Evolutionary conservation across 2,329 filamentous ascomycete species (phyloP).

Genomic region (Diplodia intermedia): DNA sequence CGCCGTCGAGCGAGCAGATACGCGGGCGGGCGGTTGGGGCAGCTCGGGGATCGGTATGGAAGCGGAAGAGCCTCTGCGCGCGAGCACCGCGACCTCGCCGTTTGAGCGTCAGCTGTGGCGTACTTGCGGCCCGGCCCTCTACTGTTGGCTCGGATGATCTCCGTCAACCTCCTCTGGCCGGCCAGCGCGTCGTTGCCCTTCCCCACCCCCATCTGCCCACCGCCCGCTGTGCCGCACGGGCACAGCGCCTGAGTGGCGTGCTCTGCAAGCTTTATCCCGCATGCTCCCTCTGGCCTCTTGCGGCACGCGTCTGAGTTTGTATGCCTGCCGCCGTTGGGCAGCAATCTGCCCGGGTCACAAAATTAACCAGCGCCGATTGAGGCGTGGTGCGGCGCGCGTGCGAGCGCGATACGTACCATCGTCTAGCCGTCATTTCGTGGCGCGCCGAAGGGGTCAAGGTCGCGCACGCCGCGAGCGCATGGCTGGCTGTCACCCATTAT

Average conservation of each 20-base stretch:
- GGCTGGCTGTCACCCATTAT: constrained; percentile 14
- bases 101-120: constrained; percentile 22
- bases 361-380: constrained; percentile 26
- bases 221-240: constrained; percentile 27
- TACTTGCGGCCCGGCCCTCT: constrained; percentile 29
- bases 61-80: constrained; percentile 22
- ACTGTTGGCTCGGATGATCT: constrained; percentile 24
- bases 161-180: constrained; percentile 15
- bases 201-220: not conserved
- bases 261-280: constrained; percentile 31
- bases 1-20: not conserved
- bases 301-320: constrained; percentile 30
- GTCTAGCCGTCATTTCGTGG: constrained; percentile 28
- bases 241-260: constrained; percentile 24
- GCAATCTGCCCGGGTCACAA: constrained; percentile 26
- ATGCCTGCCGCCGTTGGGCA: constrained; percentile 29
- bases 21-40: constrained; percentile 8
- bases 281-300: constrained; percentile 28
- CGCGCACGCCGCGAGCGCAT: not conserved
- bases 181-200: constrained; percentile 3
- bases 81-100: constrained; percentile 17
- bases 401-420: constrained; percentile 21
- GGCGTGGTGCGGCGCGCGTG: constrained; percentile 17
- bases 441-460: constrained; percentile 8
- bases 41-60: constrained; percentile 28